phyloP scores from a whole-genome alignment of 225 moss, liverwort and hornwort species.

The Polytrichum formosum region DNA sequence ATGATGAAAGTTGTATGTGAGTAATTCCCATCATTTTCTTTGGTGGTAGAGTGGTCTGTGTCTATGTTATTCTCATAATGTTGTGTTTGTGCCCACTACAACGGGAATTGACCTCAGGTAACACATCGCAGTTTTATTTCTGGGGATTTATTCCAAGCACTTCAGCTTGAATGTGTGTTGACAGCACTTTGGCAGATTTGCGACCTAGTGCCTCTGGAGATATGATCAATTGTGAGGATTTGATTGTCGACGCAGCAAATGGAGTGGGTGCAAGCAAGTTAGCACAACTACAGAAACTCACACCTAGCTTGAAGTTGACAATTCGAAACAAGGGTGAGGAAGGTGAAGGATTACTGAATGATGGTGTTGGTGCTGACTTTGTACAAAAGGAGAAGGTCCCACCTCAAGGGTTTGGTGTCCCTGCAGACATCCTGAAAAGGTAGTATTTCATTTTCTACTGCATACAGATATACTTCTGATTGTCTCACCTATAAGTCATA shows the following conservation, averaged over 20 bases:
- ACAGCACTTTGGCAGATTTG: slow-evolving; percentile 79
- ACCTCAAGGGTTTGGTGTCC: slow-evolving; percentile 59
- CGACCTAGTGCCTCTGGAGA: slow-evolving; percentile 36
- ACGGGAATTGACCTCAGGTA: no score
- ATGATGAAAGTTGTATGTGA: no score
- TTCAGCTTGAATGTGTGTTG: slow-evolving; percentile 42
- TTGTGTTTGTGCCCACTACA: no score
- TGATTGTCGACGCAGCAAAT: slow-evolving; percentile 92
- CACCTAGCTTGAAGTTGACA: slow-evolving; percentile 49
- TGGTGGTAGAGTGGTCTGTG: no score
- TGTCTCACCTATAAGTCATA: not conserved
- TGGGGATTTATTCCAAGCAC: slow-evolving; percentile 18
- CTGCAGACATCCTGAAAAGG: slow-evolving; percentile 51
- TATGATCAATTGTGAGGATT: slow-evolving; percentile 21
- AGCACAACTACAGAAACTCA: slow-evolving; percentile 38
- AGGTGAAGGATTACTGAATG: slow-evolving; percentile 67
- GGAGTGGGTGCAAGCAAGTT: slow-evolving; percentile 88
- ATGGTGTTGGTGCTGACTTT: slow-evolving; percentile 84
- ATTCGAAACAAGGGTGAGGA: slow-evolving; percentile 73
- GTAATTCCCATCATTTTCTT: not conserved
- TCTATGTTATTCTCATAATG: no score
- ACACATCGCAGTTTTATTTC: not conserved
- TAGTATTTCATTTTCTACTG: slow-evolving; percentile 16
- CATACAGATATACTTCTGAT: not conserved
- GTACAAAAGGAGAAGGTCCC: slow-evolving; percentile 85